Evolutionary conservation across 1,284 basidiomycete species (phyloP), one percentile per base, ranked within the genome.

Genomic region (Moesziomyces parantarcticus): DNA sequence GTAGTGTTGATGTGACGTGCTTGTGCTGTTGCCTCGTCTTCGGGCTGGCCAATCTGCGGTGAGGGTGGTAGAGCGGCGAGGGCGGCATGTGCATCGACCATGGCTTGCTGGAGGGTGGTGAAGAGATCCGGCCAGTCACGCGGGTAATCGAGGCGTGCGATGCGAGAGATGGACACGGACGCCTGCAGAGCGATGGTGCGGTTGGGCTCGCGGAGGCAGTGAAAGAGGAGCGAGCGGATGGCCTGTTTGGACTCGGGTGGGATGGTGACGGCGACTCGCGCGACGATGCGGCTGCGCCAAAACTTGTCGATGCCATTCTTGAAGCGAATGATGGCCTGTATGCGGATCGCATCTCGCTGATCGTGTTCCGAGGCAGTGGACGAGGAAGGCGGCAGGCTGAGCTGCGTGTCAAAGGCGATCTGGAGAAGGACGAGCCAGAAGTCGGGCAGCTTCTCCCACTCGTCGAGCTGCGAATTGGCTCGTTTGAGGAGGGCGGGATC

Each of bases 301-400:
- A 62, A 81, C 60, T 79, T 81, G 50, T 78, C 71, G 54, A 81
- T 69, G 29, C 79, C 82, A 62, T 83, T 82, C 60, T 83, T 83
- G 76, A 83, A 78, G 21, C 82, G 78, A 32, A 83, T 83, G 58
- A 81, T 78, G 36, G 81, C 81, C 2, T 80, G 58, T 50, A 48
- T 77, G 48, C 76, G 76, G 7, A 77, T 69, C 22, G 60, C 51
- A 23, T 60, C 61, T 20, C 56, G 53, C 22, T 68, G 63, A 3
- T 65, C 58, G 16, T 55, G 52, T 41, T 40, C 47, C 18, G 51
- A 48, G 23, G 49, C n/a, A 1, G 48, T 32, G 13, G 62, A 59
- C 10, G 57, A 46, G 8, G 57, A 36, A 16, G 45, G 45, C 10
- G 52, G 47, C 13, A 60, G 52, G n/a, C 52, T 34, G 3, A 69